phyloP scores from a whole-genome alignment of 768 basidiomycete species.

The Tylopilus subfusipes region DNA sequence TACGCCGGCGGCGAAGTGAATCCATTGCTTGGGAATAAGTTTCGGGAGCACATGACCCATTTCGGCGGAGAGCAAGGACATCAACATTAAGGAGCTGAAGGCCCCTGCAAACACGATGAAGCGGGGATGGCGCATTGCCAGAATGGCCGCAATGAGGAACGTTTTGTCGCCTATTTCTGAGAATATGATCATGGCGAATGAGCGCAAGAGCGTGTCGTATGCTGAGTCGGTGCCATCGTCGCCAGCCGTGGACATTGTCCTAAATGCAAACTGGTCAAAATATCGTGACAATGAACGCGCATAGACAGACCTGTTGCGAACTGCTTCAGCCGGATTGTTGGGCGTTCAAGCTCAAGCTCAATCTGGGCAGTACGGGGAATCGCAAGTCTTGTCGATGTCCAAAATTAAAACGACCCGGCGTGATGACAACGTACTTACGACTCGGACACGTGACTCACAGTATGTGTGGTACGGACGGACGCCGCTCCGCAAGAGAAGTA shows the following conservation, averaged over 20 bases:
- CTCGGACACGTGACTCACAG: background rate
- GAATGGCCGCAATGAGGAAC: constrained; percentile 82
- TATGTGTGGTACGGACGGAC: background rate
- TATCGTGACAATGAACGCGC: background rate
- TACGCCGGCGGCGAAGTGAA: constrained; percentile 68
- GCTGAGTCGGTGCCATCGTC: constrained; percentile 11
- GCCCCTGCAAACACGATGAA: constrained; percentile 85
- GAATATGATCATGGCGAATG: constrained; percentile 88
- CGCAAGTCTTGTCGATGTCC: background rate
- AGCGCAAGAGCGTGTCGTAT: constrained; percentile 59
- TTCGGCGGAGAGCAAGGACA: constrained; percentile 93
- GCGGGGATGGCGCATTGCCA: constrained; percentile 90
- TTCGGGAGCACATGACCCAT: constrained; percentile 88
- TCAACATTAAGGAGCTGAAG: constrained; percentile 80
- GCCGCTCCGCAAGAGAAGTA: background rate
- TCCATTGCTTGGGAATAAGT: constrained; percentile 68
- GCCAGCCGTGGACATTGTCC: constrained; percentile 17
- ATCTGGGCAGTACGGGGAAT: background rate
- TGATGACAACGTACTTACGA: background rate
- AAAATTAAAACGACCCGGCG: background rate
- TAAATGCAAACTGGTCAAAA: constrained; percentile 4
- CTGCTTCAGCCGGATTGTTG: background rate
- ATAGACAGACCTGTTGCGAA: constrained; percentile 1
- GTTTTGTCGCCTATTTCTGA: constrained; percentile 98
- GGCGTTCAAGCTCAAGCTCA: background rate